Percentiles rank a stretch among this genome's conserved stretches.
phyloP scores from a whole-genome alignment of 208 protist species.

The Leishmania lainsoni region DNA sequence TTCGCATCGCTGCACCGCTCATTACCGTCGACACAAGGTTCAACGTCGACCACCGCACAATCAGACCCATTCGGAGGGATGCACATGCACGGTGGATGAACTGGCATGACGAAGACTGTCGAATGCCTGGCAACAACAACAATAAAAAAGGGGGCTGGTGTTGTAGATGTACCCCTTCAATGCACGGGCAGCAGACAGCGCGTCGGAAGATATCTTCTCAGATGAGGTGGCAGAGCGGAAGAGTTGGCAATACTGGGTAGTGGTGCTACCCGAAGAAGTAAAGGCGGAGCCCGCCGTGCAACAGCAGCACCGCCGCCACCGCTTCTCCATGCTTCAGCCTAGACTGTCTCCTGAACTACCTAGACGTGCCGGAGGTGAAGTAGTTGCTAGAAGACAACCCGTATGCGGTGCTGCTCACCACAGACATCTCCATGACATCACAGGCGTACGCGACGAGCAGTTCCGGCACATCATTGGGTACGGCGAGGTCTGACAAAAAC shows the following conservation, averaged over 20 bases:
- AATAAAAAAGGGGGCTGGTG: background rate
- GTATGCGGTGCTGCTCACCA: constrained; percentile 10
- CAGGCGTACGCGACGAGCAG: background rate
- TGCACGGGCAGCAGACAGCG: background rate
- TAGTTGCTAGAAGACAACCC: constrained; percentile 22
- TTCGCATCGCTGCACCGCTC: background rate
- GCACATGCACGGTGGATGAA: constrained; percentile 7
- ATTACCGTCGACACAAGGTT: constrained; percentile 3
- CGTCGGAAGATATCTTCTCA: constrained; percentile 10
- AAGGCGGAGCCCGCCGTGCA: constrained; percentile 22
- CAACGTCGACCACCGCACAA: constrained; percentile 24
- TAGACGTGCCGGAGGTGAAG: constrained; percentile 17
- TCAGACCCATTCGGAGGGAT: constrained; percentile 4
- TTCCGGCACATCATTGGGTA: background rate
- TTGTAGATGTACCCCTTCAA: background rate
- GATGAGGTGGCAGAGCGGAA: background rate
- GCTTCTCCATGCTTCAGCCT: background rate
- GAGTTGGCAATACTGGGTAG: constrained; percentile 8
- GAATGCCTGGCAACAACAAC: background rate
- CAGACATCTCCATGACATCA: constrained; percentile 18
- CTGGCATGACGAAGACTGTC: background rate
- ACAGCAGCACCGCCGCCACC: constrained; percentile 6
- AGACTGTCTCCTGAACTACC: constrained; percentile 16
- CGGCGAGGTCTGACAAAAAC: background rate
- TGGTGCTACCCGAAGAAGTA: constrained; percentile 21